Evolutionary conservation across 1,284 basidiomycete genomes (phyloP).

Genomic region (Naganishia cerealis): DNA sequence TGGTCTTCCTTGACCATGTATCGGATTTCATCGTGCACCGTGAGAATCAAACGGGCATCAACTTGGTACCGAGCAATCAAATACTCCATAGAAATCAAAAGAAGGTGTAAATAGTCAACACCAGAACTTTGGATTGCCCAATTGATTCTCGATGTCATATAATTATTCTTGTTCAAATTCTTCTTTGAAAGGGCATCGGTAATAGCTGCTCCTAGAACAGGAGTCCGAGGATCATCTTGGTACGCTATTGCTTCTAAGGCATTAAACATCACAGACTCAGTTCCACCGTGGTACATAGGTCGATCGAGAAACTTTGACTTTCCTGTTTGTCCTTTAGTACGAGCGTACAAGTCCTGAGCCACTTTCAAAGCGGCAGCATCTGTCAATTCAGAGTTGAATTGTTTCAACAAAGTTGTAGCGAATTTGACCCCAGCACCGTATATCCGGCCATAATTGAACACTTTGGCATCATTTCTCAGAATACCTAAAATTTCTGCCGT

Average conservation of each 20-base stretch:
- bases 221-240: constrained; percentile 75
- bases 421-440: constrained; percentile 97
- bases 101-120: constrained; percentile 94
- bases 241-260: too few relatives aligned
- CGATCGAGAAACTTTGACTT: too few relatives aligned
- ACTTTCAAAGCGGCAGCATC: constrained; percentile 75
- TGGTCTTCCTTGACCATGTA: constrained; percentile 89
- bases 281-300: too few relatives aligned
- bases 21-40: constrained; percentile 94
- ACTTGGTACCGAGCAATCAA: constrained; percentile 79
- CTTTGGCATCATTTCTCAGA: constrained; percentile 91
- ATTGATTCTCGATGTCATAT: constrained; percentile 95
- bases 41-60: constrained; percentile 88
- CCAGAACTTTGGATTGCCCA: constrained; percentile 99
- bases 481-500: constrained; percentile 92
- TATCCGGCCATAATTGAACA: constrained; percentile 99
- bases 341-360: constrained; percentile 83
- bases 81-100: constrained; percentile 93
- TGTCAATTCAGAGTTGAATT: constrained; percentile 78
- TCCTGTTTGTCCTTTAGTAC: constrained; percentile 89
- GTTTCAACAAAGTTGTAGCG: constrained; percentile 82
- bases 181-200: constrained; percentile 87
- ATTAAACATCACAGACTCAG: too few relatives aligned
- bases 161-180: constrained; percentile 74
- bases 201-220: constrained; percentile 89